Evolutionary conservation across 2,329 filamentous ascomycete genomes (phyloP), one percentile per base, ranked within the genome.

Genomic region (Aureobasidium zeae): DNA sequence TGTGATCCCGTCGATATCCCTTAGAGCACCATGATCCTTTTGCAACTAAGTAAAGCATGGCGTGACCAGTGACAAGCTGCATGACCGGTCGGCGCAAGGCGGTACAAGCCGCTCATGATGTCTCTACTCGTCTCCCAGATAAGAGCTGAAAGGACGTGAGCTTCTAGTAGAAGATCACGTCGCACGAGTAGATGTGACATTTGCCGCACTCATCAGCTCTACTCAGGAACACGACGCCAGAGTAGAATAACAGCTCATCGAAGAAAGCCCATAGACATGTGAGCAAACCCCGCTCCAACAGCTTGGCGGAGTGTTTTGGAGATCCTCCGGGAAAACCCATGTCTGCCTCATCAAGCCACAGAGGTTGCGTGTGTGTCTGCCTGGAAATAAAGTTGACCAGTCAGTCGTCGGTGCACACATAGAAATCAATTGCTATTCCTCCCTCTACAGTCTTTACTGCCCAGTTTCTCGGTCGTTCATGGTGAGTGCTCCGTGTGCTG

Each of bases 21-120:
- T n/a, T n/a, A n/a, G n/a, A n/a, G n/a, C 15, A 25, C 25, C 20
- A 41, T 6, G 7, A 28, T 32, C 37, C 37, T n/a, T 41, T 41
- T 20, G 20, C 28, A 25, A 32, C 28, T 41, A 41, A 32, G 28
- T 31, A 41, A 17, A 41, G 20, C 28, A 45, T 45, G 39, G 39
- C 39, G 39, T 43, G 39, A 43, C 30, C 39, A 43, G 22, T 26
- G 37, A 41, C 28, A 41, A 41, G 21, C 29, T 43, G 39, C 39
- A 43, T 43, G 39, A 34, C 39, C 29, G 24, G 30, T 34, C 26
- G 39, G 21, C 39, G 39, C 17, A 17, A 43, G 39, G 39, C 39
- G 34, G 39, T 30, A 43, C 39, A 43, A 28, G 19, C 19, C 12
- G 30, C 39, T 29, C 39, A 34, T 43, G 39, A 43, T 43, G 21